A percentile compares a stretch with the other conserved stretches of the same genome.
phyloP scores from a whole-genome alignment of 768 basidiomycete genomes.

The Trametes cingulata region DNA sequence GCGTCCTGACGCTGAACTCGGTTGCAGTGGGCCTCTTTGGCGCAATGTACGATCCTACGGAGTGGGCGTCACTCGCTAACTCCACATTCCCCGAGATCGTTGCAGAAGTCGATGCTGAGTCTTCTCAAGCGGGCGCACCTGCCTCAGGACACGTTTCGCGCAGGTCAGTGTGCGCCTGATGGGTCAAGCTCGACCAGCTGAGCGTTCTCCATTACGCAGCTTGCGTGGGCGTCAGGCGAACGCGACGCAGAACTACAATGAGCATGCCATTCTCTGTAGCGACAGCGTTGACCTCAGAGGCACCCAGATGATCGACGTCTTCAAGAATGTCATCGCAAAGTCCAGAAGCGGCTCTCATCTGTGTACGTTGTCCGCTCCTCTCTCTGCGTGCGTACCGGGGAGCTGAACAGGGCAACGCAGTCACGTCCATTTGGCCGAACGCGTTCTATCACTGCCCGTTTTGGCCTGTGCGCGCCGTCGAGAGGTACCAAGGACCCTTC shows the following conservation, averaged over 20 bases:
- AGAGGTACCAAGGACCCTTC: constrained; percentile 14
- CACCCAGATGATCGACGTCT: constrained; percentile 8
- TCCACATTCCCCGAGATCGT: constrained; percentile 3
- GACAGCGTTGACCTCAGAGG: constrained; percentile 10
- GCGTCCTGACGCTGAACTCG: neutral
- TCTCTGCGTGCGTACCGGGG: neutral
- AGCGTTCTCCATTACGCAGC: neutral
- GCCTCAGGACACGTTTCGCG: neutral
- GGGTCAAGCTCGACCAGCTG: no score
- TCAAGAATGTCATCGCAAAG: constrained; percentile 4
- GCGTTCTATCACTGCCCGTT: constrained; percentile 8
- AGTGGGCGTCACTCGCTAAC: constrained; percentile 10
- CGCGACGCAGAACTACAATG: neutral
- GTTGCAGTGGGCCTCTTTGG: neutral
- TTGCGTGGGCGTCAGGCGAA: neutral
- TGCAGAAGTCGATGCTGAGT: neutral
- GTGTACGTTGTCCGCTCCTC: neutral
- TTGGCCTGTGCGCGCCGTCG: constrained; percentile 14
- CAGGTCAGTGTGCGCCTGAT: no score
- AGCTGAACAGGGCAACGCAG: neutral
- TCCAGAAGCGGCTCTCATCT: constrained; percentile 3
- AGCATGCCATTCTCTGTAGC: constrained; percentile 1
- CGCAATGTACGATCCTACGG: neutral
- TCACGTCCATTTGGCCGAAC: neutral
- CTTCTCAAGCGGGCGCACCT: neutral